These are phyloP conservation scores for Hamamelis virginiana DNA, from an alignment of 164 flowering plant species.

Conservation along the genomic window DNA sequence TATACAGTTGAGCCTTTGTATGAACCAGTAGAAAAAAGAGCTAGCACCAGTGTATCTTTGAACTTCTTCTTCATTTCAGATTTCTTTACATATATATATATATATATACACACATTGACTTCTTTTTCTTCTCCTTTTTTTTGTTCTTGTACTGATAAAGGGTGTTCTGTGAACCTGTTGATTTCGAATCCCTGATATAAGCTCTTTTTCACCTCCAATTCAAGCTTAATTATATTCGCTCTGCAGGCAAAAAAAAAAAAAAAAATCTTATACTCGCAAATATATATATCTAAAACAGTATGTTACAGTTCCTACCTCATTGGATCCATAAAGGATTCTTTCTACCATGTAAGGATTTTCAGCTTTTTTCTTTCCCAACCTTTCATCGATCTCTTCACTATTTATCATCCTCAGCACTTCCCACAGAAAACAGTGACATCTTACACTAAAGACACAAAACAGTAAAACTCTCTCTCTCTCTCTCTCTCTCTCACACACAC, in stretches of 20 bases:
- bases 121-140: too few species aligned
- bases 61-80: not conserved
- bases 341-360: constrained; percentile 22
- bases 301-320: constrained; percentile 5
- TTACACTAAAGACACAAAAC: constrained; percentile 10
- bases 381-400: not conserved
- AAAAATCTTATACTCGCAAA: too few species aligned
- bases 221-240: too few species aligned
- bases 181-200: not conserved
- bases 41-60: not conserved
- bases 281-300: constrained; percentile 21
- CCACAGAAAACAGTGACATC: constrained; percentile 14
- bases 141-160: not conserved
- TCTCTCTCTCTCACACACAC: constrained; percentile 5
- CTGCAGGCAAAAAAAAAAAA: too few species aligned
- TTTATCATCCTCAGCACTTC: not conserved
- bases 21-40: not conserved
- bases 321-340: constrained; percentile 19
- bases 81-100: not conserved
- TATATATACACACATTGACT: too few species aligned
- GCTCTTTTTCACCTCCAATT: constrained; percentile 9
- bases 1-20: not conserved
- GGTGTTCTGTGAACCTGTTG: constrained; percentile 3
- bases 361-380: constrained; percentile 7
- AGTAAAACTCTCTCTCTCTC: not conserved